Conservation (phyloP, 257 asterid species). For the Nicotiana obtusifolia region DNA sequence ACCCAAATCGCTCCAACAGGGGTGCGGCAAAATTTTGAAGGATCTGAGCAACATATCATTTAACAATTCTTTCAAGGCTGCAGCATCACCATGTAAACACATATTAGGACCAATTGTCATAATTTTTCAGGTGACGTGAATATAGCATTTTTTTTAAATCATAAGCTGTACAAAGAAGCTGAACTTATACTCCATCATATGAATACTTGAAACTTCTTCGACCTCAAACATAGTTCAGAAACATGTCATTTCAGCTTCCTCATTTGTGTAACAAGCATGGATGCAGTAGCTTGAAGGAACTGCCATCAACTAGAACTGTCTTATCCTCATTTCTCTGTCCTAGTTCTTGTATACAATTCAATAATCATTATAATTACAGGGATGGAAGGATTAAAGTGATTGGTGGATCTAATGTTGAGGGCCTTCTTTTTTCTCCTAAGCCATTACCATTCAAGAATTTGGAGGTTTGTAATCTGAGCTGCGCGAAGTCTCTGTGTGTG, state of each 20-base stretch:
- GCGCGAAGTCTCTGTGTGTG: neutral
- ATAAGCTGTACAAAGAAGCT: neutral
- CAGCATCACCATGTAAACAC: constrained; percentile 6
- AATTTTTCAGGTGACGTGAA: neutral
- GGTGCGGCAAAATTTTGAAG: no score
- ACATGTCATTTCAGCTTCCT: neutral
- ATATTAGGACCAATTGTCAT: neutral
- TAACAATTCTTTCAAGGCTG: neutral
- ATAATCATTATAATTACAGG: constrained; percentile 33
- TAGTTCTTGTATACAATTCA: neutral
- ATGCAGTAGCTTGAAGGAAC: neutral
- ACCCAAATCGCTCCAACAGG: no score
- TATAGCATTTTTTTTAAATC: neutral
- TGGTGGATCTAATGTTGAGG: constrained; percentile 85
- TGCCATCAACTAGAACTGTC: neutral
- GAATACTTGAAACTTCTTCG: neutral
- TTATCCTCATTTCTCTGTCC: neutral
- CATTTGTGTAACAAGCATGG: neutral
- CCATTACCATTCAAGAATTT: constrained; percentile 73
- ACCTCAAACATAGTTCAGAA: neutral
- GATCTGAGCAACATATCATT: neutral
- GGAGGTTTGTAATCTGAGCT: constrained; percentile 55
- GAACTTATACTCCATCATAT: neutral
- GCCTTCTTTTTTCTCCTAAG: constrained; percentile 73
- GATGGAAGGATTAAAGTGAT: constrained; percentile 94